Base-by-base conservation (phyloP, 306 rosid genomes). In the Lupinus albus region DNA sequence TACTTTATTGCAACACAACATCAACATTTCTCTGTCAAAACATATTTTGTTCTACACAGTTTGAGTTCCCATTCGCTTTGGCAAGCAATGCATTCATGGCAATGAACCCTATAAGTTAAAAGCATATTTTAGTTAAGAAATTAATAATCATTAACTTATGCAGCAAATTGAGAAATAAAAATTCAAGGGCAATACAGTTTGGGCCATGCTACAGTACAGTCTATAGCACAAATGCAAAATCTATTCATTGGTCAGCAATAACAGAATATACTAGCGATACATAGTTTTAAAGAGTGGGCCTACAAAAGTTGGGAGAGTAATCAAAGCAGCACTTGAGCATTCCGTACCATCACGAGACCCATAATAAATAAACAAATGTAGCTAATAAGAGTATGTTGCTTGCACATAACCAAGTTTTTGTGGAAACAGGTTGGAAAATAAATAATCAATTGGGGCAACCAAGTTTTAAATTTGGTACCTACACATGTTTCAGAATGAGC, bases 21-120 rank as follows among this genome's bases (percentile, higher is more conserved):
- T 76, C 76, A 61, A 54, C 65, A 71, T 58, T 70, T 73, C 62
- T 69, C 71, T 14, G 53, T 63, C 63, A 32, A 67, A 58, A 66
- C 41, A 71, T 35, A 59, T 17, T 62, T 39, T 4, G 61, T 63
- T 61, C 63, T 20, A 20, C 61, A 62, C 42, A 62, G 39, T 67
- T 15, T 32, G 79, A 72, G 35, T 59, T 50, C 67, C 54, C 64
- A 45, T 14, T 30, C 36, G 52, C 72, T 67, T 67, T 61, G 18
- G 32, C 28, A 30, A 33, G 66, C 38, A 30, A 44, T 42, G 42
- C 41, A 10, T 44, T 60, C 33, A 14, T 68, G 38, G 48, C 42
- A 57, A 62, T 21, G 41, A 73, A 25, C 39, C 76, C 85, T 81
- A 28, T 36, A 68, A 16, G 38, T 65, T 36, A 46, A 56, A 68